Percentiles rank a stretch among this genome's conserved stretches.
Conservation (phyloP, 768 basidiomycete genomes). For the Rubroboletus pulcherrimus region DNA sequence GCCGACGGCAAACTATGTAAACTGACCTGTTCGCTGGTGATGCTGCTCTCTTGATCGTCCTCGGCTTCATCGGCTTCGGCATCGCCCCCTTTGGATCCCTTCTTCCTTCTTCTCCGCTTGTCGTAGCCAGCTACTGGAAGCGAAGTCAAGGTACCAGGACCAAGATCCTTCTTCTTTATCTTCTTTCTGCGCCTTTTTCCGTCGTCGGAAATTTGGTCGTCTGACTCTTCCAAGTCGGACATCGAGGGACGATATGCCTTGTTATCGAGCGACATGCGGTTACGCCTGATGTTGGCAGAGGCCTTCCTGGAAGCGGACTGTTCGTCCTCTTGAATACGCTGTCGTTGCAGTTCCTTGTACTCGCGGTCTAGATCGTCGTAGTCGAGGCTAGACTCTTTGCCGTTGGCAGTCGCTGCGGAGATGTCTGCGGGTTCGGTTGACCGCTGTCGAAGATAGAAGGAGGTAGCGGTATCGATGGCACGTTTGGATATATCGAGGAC, state of each 20-base stretch:
- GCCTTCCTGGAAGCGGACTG: conserved; percentile 33
- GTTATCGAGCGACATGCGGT: conserved; percentile 72
- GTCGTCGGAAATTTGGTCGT: conserved; percentile 53
- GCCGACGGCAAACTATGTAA: conserved; percentile 19
- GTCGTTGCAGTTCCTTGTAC: conserved; percentile 39
- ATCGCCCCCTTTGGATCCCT: conserved; percentile 41
- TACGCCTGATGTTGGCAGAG: conserved; percentile 41
- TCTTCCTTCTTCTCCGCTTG: conserved; percentile 54
- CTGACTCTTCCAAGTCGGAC: conserved; percentile 65
- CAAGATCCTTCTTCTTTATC: conserved; percentile 48
- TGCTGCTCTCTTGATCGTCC: conserved; percentile 44
- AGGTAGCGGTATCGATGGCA: conserved; percentile 49
- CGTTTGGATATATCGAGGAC: conserved; percentile 55
- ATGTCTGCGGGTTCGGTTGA: conserved; percentile 50
- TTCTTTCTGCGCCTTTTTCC: conserved; percentile 49
- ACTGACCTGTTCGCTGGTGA: conserved; percentile 41
- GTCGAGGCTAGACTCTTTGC: conserved; percentile 59
- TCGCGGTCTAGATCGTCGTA: conserved; percentile 75
- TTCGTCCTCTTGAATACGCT: conserved; percentile 21
- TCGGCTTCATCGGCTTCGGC: conserved; percentile 38
- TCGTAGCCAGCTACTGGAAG: conserved; percentile 66
- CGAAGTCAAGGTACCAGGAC: conserved; percentile 57
- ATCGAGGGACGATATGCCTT: conserved; percentile 72
- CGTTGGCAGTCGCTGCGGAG: conserved; percentile 38
- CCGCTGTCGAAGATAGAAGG: conserved; percentile 61